Conservation (phyloP, 2,329 filamentous ascomycete genomes). For the Sphaerulina vaccinii region DNA sequence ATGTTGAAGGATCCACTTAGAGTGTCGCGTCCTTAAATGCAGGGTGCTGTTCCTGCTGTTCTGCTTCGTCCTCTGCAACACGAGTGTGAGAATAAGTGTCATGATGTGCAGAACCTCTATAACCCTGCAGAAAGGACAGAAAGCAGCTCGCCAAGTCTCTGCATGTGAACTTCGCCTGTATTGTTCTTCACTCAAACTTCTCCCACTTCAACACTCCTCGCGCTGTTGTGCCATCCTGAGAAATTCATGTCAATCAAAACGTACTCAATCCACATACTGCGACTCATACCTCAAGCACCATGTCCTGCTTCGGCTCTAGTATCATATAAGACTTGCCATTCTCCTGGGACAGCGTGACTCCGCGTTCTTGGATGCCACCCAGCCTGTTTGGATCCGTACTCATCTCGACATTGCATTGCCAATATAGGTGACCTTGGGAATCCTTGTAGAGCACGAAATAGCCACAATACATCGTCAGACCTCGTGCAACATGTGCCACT, state of each 20-base stretch:
- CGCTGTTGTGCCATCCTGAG: constrained; percentile 26
- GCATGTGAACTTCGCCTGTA: neutral
- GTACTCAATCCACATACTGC: neutral
- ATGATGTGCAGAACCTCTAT: too few relatives aligned
- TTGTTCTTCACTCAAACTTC: constrained; percentile 26
- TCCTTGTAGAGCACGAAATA: constrained; percentile 28
- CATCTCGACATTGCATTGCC: constrained; percentile 30
- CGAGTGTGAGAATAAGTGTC: too few relatives aligned
- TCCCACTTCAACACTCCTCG: constrained; percentile 32
- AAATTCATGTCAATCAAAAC: neutral
- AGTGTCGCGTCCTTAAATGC: too few relatives aligned
- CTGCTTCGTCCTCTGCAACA: too few relatives aligned
- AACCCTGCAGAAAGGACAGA: too few relatives aligned
- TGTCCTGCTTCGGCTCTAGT: constrained; percentile 27
- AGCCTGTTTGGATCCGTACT: constrained; percentile 24
- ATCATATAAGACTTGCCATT: constrained; percentile 28
- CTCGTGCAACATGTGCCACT: constrained; percentile 27
- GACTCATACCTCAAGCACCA: constrained; percentile 21
- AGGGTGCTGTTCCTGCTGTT: too few relatives aligned
- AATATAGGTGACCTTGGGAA: constrained; percentile 24
- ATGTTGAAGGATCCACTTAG: too few relatives aligned
- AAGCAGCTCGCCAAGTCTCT: neutral
- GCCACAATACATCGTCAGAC: constrained; percentile 29
- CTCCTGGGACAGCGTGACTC: constrained; percentile 23
- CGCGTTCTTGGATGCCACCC: constrained; percentile 28